A percentile compares a stretch with the other conserved stretches of the same genome.
These are phyloP conservation scores for Tolypocladium ovalisporum DNA, from an alignment of 2,329 filamentous ascomycete species.

Conservation along the genomic window DNA sequence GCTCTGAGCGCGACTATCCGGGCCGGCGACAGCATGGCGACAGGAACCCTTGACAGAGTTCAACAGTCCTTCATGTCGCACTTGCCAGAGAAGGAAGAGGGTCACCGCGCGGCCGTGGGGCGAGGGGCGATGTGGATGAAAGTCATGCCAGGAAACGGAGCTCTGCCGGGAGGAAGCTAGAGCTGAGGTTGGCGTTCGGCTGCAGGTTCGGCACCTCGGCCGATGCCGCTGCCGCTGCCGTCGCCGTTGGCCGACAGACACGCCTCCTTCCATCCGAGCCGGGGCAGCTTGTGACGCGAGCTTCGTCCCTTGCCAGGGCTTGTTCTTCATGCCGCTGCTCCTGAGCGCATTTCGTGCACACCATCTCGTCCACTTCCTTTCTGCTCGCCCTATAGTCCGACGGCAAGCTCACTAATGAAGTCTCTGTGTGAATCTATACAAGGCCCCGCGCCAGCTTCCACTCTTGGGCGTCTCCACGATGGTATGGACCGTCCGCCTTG, in stretches of 20 bases:
- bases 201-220: not conserved
- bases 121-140: not conserved
- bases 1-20: not conserved
- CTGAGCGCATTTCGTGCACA: not conserved
- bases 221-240: not conserved
- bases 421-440: too few species aligned
- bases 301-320: not conserved
- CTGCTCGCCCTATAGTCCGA: not conserved
- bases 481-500: too few species aligned
- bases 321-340: too few species aligned
- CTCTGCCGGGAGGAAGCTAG: not conserved
- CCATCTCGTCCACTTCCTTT: not conserved
- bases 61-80: not conserved
- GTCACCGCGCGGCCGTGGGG: not conserved
- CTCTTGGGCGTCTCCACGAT: not conserved
- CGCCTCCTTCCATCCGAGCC: not conserved
- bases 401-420: not conserved
- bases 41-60: not conserved
- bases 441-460: not conserved
- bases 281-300: not conserved
- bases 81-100: not conserved
- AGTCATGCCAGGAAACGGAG: not conserved
- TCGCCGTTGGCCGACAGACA: not conserved
- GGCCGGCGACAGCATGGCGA: slow-evolving; percentile 1
- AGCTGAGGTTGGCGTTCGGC: not conserved